phyloP scores from a whole-genome alignment of 441 rosid genomes.

The Theobroma grandiflorum region DNA sequence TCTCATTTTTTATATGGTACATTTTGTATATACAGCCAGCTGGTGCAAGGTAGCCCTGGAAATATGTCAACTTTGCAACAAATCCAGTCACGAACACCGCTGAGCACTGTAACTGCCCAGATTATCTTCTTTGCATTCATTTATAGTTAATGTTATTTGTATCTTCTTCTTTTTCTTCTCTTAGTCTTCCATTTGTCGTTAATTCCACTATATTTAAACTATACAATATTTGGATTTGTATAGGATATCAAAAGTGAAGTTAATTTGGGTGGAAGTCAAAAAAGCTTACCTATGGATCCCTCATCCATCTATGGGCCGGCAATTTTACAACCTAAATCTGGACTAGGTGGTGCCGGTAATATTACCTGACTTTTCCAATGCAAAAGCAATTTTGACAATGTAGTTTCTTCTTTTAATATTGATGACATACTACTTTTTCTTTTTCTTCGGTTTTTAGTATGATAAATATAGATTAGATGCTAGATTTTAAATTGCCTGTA shows the following conservation, averaged over 20 bases:
- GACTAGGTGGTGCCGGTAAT: slow-evolving; percentile 55
- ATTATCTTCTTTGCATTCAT: slow-evolving; percentile 20
- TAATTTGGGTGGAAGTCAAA: slow-evolving; percentile 55
- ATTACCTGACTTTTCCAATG: not conserved
- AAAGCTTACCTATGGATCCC: slow-evolving; percentile 58
- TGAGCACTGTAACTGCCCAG: slow-evolving; percentile 44
- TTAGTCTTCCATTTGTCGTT: not conserved
- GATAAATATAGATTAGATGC: not conserved
- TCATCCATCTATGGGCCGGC: slow-evolving; percentile 68
- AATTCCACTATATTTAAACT: slow-evolving; percentile 28
- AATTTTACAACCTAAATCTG: slow-evolving; percentile 66
- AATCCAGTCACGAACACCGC: slow-evolving; percentile 50
- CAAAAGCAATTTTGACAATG: slow-evolving; percentile 21
- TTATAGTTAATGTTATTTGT: not conserved
- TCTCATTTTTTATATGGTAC: slow-evolving; percentile 21
- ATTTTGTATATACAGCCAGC: slow-evolving; percentile 55
- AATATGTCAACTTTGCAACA: slow-evolving; percentile 65
- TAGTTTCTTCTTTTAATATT: not conserved
- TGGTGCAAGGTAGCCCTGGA: slow-evolving; percentile 64
- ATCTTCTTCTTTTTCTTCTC: not conserved
- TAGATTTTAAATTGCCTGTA: not conserved
- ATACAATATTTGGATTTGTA: slow-evolving; percentile 36
- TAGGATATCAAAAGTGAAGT: slow-evolving; percentile 66
- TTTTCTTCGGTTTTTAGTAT: not conserved
- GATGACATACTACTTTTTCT: not conserved